These are phyloP conservation scores for Middelhovenomyces tepae DNA, from an alignment of 805 yeast genomes.

Conservation along the genomic window DNA sequence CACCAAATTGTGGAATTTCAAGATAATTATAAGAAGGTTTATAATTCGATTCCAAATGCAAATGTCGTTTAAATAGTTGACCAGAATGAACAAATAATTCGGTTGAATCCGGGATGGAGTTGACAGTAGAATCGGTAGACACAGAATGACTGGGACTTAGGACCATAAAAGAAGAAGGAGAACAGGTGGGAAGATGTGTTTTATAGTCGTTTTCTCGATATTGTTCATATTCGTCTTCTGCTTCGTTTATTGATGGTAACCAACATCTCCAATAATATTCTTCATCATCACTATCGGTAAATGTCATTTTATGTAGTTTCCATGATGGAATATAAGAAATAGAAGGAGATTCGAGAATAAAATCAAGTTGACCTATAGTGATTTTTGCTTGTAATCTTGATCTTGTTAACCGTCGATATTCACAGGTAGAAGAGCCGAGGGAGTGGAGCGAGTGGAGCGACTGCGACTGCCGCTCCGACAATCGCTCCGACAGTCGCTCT, in stretches of 20 bases:
- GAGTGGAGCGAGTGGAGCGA: background rate
- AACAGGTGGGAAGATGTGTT: too few species aligned
- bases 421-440: too few species aligned
- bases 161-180: too few species aligned
- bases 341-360: constrained; percentile 19
- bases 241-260: constrained; percentile 12
- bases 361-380: constrained; percentile 8
- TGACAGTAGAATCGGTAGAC: too few species aligned
- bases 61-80: too few species aligned
- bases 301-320: constrained; percentile 13
- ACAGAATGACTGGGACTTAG: too few species aligned
- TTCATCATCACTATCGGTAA: constrained; percentile 17
- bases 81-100: too few species aligned
- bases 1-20: too few species aligned
- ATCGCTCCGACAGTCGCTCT: constrained; percentile 2
- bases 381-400: constrained; percentile 14
- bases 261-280: constrained; percentile 17
- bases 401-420: constrained; percentile 11
- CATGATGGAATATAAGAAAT: constrained; percentile 10
- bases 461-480: background rate
- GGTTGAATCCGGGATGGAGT: too few species aligned
- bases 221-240: constrained; percentile 12
- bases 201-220: constrained; percentile 1
- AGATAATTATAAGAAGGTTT: too few species aligned
- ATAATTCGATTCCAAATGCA: too few species aligned